Evolutionary conservation across 805 yeast species (phyloP).

Genomic region (Nakazawaea wyomingensis): DNA sequence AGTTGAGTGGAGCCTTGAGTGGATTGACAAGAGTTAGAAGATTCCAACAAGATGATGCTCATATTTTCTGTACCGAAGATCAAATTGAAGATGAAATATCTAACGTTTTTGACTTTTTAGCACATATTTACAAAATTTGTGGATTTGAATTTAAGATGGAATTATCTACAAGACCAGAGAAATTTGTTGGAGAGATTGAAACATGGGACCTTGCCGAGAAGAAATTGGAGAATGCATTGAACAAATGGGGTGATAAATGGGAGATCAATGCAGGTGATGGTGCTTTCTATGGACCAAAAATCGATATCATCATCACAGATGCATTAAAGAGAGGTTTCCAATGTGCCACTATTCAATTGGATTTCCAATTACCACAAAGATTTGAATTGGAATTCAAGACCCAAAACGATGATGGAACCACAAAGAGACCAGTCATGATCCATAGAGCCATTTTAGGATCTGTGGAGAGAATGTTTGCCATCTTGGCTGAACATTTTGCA

Average conservation of each 20-base stretch:
- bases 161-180: slow-evolving; percentile 95
- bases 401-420: slow-evolving; percentile 49
- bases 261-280: slow-evolving; percentile 96
- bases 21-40: slow-evolving; percentile 96
- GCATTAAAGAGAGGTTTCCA: slow-evolving; percentile 96
- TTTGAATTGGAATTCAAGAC: slow-evolving; percentile 86
- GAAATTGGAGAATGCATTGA: slow-evolving; percentile 76
- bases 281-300: slow-evolving; percentile 94
- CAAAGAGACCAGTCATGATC: slow-evolving; percentile 94
- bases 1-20: slow-evolving; percentile 90
- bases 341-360: slow-evolving; percentile 98
- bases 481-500: slow-evolving; percentile 94
- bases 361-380: slow-evolving; percentile 95
- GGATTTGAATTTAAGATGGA: slow-evolving; percentile 97
- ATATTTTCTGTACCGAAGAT: slow-evolving; percentile 89
- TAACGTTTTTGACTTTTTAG: slow-evolving; percentile 79
- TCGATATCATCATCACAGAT: slow-evolving; percentile 92
- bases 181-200: slow-evolving; percentile 88
- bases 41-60: slow-evolving; percentile 99
- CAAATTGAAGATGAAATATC: slow-evolving; percentile 86
- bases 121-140: slow-evolving; percentile 81
- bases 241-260: slow-evolving; percentile 86
- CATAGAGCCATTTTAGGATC: slow-evolving; percentile 99
- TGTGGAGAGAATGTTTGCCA: slow-evolving; percentile 98
- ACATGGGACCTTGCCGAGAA: slow-evolving; percentile 92